Base-by-base conservation (phyloP, 1,139 yeast genomes). In the Debaryomyces sp. region DNA sequence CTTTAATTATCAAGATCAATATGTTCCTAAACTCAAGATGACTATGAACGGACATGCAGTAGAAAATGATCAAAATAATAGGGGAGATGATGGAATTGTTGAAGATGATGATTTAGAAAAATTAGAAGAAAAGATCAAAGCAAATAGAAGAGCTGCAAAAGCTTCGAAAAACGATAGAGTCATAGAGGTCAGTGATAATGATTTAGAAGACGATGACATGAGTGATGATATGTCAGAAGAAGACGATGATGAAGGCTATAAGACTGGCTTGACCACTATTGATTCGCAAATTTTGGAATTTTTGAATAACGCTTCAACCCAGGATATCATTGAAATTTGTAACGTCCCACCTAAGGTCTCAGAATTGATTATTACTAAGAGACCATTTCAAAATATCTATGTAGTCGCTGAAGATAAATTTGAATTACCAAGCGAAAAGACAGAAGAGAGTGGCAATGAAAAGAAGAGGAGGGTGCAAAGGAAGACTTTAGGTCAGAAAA, bases 271-370 rank as follows among this genome's bases (percentile, higher is more conserved):
- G 49, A 75, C 81, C 0, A 60, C 74, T 4, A 75, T 75, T 52
- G 96, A 88, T 58, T 72, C 73, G 13, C 84, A 89, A 50, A 82
- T 91, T 27, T 71, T 92, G 48, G 82, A 84, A 44, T 91, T 94
- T 59, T 74, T 94, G 57, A 94, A 94, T 64, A 81, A 82, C 26
- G 94, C 96, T 0, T 80, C 89, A 10, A 74, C 75, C 2, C 82
- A 84, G 50, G 97, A 92, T 62, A 73, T 94, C 45, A 80, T 86
- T 12, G 99, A 94, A 67, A 81, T 91, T 34, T 83, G 96, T 13
- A 84, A 84, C 15, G 82, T 91, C 46, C 75, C 84, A 2, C 85
- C 89, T 10, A 81, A 77, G n/a, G 72, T 81, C 33, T 96, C 96
- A 0, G 78, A 82, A 38, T 57, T 72, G 6, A 72, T 95, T 30